Evolutionary conservation across 805 yeast species (phyloP).

Genomic region (Komagataella mondaviorum): DNA sequence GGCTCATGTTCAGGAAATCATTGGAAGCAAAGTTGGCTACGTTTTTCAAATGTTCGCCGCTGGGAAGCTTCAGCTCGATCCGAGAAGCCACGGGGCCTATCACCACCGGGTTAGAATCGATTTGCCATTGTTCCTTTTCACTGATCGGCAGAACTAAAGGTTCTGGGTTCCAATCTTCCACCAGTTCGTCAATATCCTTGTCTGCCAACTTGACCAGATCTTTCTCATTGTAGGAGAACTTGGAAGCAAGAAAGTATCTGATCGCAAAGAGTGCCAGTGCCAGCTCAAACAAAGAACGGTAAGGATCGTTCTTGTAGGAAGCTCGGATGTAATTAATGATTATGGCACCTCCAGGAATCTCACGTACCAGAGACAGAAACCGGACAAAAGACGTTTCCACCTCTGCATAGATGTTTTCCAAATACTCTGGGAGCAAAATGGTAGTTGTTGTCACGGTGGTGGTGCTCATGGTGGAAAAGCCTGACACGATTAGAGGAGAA

Average conservation of each 20-base stretch:
- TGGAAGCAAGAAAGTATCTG: constrained; percentile 68
- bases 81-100: constrained; percentile 34
- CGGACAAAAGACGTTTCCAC: constrained; percentile 1
- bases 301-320: constrained; percentile 89
- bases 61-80: constrained; percentile 17
- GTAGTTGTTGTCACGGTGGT: constrained; percentile 4
- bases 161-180: constrained; percentile 88
- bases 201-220: constrained; percentile 48
- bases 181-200: constrained; percentile 66
- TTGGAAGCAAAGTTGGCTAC: constrained; percentile 58
- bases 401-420: constrained; percentile 3
- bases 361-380: constrained; percentile 1
- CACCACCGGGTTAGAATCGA: constrained; percentile 50
- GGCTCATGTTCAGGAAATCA: constrained; percentile 58
- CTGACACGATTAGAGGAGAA: background rate
- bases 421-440: constrained; percentile 6
- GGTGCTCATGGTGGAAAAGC: background rate
- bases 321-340: constrained; percentile 62
- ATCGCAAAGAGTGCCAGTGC: constrained; percentile 70
- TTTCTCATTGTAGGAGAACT: constrained; percentile 61
- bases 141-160: constrained; percentile 51
- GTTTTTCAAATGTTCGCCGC: constrained; percentile 11
- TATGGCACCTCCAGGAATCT: constrained; percentile 42
- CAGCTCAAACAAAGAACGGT: constrained; percentile 74
- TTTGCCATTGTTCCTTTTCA: constrained; percentile 44